Evolutionary conservation across 2,329 filamentous ascomycete species (phyloP), one percentile per base, ranked within the genome.

Genomic region (Beauveria australis): DNA sequence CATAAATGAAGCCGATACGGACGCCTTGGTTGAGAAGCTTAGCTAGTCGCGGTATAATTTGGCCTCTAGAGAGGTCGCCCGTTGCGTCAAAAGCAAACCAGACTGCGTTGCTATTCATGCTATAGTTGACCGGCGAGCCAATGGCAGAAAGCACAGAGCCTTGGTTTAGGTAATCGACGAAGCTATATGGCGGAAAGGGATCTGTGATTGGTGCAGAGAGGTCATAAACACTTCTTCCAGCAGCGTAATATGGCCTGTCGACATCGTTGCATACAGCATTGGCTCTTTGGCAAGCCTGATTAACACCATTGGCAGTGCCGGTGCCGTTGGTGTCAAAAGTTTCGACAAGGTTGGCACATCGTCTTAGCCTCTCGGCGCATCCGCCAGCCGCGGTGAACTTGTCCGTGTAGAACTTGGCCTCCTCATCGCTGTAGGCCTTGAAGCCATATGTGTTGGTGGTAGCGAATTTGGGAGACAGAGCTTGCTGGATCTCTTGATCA

Each of bases 1-100:
- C 83, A 69, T 93, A 90, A 60, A 92, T 81, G 62, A 94, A 74
- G 6, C 87, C 87, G 18, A 94, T 81, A 12, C 84, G 85, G 19
- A 91, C 81, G 16, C 85, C 86, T 2, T 76, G 78, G 22, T 82
- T 77, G 58, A 89, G 76, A 24, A 89, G 80, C 16, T 78, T 74
- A 57, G 86, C 84, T 16, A 89, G 76, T 60, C 83, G 77, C 63
- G 79, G 72, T 41, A 87, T 75, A 66, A 86, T 81, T 64, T 83
- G 82, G 18, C 82, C 81, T 67, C 85, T 87, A 56, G 86, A 81
- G 64, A 84, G 85, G 70, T 89, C 87, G 37, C 81, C 81, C 0
- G 79, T 82, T 37, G 72, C 67, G 4, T 70, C 68, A 65, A 85
- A 85, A 14, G 75, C 79, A 5, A 65, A 64, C 46, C 70, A 75